A percentile compares a stretch with the other conserved stretches of the same genome.
Conservation (phyloP, 2,329 filamentous ascomycete species). For the Pseudohalonectria lignicola region DNA sequence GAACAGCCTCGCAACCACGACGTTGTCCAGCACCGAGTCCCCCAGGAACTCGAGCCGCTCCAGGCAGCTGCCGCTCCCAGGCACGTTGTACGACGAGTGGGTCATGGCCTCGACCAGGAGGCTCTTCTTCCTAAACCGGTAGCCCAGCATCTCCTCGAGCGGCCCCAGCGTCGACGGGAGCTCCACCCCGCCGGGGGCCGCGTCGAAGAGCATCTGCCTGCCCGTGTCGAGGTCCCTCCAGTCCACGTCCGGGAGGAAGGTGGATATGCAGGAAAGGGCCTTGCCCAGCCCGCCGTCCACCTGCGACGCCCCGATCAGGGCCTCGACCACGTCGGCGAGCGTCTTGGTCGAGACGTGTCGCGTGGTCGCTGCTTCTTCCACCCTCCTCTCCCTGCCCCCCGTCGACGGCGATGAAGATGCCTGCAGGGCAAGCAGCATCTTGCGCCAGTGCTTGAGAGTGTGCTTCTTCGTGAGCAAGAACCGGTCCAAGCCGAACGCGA, state of each 20-base stretch:
- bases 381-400: no score
- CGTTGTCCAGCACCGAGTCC: constrained; percentile 71
- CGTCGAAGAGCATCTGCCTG: constrained; percentile 29
- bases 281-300: constrained; percentile 55
- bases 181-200: constrained; percentile 20
- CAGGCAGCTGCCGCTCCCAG: constrained; percentile 32
- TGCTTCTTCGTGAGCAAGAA: constrained; percentile 64
- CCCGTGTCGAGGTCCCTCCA: constrained; percentile 37
- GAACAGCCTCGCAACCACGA: constrained; percentile 58
- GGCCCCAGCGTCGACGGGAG: constrained; percentile 29
- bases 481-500: constrained; percentile 52
- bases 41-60: constrained; percentile 84
- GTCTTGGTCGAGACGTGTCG: constrained; percentile 59
- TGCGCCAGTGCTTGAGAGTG: constrained; percentile 61
- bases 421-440: constrained; percentile 28
- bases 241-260: constrained; percentile 51
- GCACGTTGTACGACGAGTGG: constrained; percentile 49
- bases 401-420: background rate
- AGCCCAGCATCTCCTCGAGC: constrained; percentile 58
- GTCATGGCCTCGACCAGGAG: constrained; percentile 73
- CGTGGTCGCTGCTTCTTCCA: background rate
- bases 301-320: constrained; percentile 68
- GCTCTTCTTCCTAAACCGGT: constrained; percentile 56
- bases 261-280: constrained; percentile 50
- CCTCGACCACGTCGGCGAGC: constrained; percentile 79